Percentiles rank a stretch among this genome's conserved stretches.
Conservation (phyloP, 2,329 filamentous ascomycete genomes). For the Cladobotryum protrusum region DNA sequence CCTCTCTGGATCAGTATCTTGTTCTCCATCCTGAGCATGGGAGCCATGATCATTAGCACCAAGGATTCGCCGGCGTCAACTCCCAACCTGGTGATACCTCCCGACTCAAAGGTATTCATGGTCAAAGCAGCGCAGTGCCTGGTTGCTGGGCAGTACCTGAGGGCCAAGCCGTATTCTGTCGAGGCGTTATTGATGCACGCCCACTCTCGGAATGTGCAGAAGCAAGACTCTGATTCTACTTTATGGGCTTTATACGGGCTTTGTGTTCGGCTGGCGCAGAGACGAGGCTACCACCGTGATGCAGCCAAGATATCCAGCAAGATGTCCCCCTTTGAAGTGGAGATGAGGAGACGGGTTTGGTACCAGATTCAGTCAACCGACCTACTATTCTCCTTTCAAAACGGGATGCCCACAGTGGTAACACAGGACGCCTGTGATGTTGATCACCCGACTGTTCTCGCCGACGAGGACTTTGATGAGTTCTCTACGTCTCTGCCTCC, state of each 20-base stretch:
- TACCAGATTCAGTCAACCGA: conserved; percentile 43
- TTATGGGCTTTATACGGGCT: conserved; percentile 44
- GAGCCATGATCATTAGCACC: conserved; percentile 29
- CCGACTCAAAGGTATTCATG: conserved; percentile 26
- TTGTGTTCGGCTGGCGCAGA: conserved; percentile 43
- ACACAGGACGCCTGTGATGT: conserved; percentile 42
- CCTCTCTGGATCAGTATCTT: conserved; percentile 47
- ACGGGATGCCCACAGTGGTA: conserved; percentile 47
- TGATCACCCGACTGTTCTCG: conserved; percentile 39
- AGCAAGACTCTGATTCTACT: conserved; percentile 35
- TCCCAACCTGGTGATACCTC: no score
- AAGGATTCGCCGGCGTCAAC: conserved; percentile 16
- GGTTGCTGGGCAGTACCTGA: conserved; percentile 41
- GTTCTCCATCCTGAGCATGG: conserved; percentile 40
- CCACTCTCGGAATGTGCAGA: conserved; percentile 36
- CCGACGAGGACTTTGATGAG: conserved; percentile 48
- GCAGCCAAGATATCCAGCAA: conserved; percentile 32
- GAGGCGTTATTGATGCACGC: conserved; percentile 44
- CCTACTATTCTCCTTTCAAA: conserved; percentile 43
- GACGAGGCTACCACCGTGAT: conserved; percentile 47
- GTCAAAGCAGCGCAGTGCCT: conserved; percentile 40
- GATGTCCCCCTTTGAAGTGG: conserved; percentile 43
- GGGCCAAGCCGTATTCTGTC: conserved; percentile 38
- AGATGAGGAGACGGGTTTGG: conserved; percentile 47
- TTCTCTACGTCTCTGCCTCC: conserved; percentile 35